These are phyloP conservation scores for Acacia confusa DNA, from an alignment of 306 rosid species.

Conservation along the genomic window DNA sequence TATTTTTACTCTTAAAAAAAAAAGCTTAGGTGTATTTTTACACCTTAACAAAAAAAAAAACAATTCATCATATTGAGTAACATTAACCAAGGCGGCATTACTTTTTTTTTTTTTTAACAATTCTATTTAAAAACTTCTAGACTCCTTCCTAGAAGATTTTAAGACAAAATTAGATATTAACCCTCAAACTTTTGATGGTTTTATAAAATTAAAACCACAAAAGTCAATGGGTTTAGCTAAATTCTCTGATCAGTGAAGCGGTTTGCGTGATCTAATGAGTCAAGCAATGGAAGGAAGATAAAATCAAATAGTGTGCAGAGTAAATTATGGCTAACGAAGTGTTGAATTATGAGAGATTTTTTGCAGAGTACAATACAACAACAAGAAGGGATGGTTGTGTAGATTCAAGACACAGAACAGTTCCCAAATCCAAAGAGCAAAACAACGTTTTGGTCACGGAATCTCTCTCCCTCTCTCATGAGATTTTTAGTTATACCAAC, in stretches of 20 bases:
- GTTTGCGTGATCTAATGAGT: neutral
- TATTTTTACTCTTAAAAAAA: too few relatives aligned
- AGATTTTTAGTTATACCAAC: neutral
- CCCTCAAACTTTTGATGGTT: too few relatives aligned
- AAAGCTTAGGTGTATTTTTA: too few relatives aligned
- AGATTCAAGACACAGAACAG: neutral
- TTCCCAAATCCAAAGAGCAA: neutral
- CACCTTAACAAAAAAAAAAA: too few relatives aligned
- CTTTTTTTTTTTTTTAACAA: too few relatives aligned
- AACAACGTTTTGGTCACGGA: neutral
- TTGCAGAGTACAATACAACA: neutral
- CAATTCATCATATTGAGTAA: too few relatives aligned
- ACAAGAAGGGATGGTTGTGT: neutral
- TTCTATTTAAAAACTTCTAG: too few relatives aligned
- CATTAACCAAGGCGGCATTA: too few relatives aligned
- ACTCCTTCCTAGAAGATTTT: rapidly evolving
- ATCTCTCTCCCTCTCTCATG: neutral
- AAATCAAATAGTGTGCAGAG: neutral
- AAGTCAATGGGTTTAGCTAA: neutral
- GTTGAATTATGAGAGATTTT: neutral
- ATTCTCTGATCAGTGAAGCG: neutral
- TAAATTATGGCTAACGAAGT: neutral
- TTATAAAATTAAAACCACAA: neutral
- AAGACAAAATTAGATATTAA: too few relatives aligned
- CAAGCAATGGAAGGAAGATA: neutral